A percentile compares a stretch with the other conserved stretches of the same genome.
Conservation (phyloP, 2,329 filamentous ascomycete species). For the Cytospora leucostoma region DNA sequence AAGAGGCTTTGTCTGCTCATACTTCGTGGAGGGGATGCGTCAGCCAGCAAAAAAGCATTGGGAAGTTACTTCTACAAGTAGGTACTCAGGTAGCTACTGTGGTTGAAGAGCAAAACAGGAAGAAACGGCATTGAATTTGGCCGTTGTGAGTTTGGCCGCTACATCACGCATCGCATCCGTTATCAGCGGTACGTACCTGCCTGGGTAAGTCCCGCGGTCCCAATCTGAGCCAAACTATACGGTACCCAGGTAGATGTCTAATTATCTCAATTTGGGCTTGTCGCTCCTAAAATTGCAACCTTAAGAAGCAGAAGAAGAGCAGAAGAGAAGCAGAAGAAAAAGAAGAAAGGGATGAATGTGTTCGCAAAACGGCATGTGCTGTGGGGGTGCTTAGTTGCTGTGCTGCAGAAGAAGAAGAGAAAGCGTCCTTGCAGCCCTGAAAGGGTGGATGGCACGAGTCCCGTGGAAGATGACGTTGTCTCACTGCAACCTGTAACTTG, state of each 20-base stretch:
- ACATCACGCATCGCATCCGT: not conserved
- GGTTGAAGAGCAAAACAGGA: not conserved
- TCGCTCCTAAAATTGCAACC: not conserved
- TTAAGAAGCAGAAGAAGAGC: too few relatives aligned
- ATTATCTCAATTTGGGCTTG: not conserved
- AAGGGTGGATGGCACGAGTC: conserved; percentile 5
- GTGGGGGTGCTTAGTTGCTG: not conserved
- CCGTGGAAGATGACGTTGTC: conserved; percentile 17
- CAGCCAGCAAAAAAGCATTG: too few relatives aligned
- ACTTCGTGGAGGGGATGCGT: too few relatives aligned
- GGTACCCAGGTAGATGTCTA: not conserved
- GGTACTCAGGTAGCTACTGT: too few relatives aligned
- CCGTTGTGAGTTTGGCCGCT: not conserved
- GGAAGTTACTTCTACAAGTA: too few relatives aligned
- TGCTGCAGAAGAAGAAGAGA: not conserved
- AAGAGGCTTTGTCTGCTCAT: too few relatives aligned
- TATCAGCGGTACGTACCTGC: not conserved
- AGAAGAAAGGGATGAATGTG: not conserved
- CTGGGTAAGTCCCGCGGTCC: not conserved
- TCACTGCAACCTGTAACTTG: conserved; percentile 5
- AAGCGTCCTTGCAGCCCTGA: not conserved
- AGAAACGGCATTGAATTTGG: not conserved
- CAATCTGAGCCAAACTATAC: not conserved
- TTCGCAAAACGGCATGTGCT: too few relatives aligned
- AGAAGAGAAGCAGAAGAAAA: not conserved